Conservation (phyloP, 1,139 yeast genomes). For the Blastobotrys buckinghamii region DNA sequence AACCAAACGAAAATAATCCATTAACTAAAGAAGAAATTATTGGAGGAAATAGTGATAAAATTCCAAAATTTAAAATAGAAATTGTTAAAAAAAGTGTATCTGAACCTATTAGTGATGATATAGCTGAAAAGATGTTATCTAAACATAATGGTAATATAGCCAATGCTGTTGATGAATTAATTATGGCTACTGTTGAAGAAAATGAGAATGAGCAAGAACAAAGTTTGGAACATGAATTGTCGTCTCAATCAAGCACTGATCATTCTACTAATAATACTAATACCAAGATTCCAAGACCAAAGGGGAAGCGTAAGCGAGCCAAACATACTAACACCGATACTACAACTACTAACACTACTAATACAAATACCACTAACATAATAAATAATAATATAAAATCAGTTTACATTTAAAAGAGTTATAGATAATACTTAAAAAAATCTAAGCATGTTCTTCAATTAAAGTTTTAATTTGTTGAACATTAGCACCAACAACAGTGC, state of each 20-base stretch:
- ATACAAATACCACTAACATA: background rate
- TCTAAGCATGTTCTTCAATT: slow-evolving; percentile 8
- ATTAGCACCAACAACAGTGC: slow-evolving; percentile 81
- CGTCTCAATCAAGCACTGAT: too few species aligned
- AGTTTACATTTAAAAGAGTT: background rate
- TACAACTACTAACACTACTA: background rate
- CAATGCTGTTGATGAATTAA: slow-evolving; percentile 21
- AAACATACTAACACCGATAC: too few species aligned
- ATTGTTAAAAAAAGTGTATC: slow-evolving; percentile 27
- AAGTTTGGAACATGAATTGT: slow-evolving; percentile 10
- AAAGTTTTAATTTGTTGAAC: slow-evolving; percentile 52
- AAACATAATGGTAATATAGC: slow-evolving; percentile 21
- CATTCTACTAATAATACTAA: too few species aligned
- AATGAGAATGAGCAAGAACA: slow-evolving; percentile 1
- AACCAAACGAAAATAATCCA: slow-evolving; percentile 16
- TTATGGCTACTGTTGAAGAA: slow-evolving; percentile 10
- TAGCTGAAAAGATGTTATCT: slow-evolving; percentile 18
- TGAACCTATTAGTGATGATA: slow-evolving; percentile 15
- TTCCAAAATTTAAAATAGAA: slow-evolving; percentile 31
- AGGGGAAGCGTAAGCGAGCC: background rate
- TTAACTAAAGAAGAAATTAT: slow-evolving; percentile 3
- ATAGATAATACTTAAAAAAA: background rate
- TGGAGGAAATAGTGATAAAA: slow-evolving; percentile 7
- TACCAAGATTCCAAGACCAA: background rate
- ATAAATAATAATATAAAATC: background rate